Conservation (phyloP, 139 green algal species). For the Asterochloris sp. region DNA sequence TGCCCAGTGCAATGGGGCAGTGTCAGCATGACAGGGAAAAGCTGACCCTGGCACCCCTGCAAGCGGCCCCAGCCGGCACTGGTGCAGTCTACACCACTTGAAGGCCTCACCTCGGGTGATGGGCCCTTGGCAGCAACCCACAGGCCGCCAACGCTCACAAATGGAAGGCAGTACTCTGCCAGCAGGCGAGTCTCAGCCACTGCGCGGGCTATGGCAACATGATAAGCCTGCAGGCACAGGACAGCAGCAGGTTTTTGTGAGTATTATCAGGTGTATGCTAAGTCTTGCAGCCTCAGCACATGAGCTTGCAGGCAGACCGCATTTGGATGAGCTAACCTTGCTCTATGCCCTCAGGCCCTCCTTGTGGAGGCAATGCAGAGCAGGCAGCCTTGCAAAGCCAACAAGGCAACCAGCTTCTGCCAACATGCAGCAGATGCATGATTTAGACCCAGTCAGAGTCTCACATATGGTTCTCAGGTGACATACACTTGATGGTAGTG, state of each 20-base stretch:
- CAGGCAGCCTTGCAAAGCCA: too few relatives aligned
- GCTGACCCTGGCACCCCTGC: background rate
- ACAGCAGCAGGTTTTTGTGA: too few relatives aligned
- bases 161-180: slow-evolving; percentile 88
- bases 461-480: too few relatives aligned
- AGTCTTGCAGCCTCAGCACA: background rate
- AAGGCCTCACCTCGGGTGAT: background rate
- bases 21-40: background rate
- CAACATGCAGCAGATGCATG: too few relatives aligned
- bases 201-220: slow-evolving; percentile 78
- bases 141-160: slow-evolving; percentile 68
- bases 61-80: background rate
- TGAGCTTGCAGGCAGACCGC: background rate
- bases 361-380: too few relatives aligned
- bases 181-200: slow-evolving; percentile 82
- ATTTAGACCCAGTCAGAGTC: too few relatives aligned
- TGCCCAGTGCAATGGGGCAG: background rate
- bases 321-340: too few relatives aligned
- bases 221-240: slow-evolving; percentile 43
- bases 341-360: too few relatives aligned
- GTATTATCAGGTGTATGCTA: background rate
- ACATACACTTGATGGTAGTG: too few relatives aligned
- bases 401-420: too few relatives aligned
- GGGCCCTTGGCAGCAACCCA: slow-evolving; percentile 86
- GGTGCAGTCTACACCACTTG: background rate